Evolutionary conservation across 2,329 filamentous ascomycete species (phyloP).

Genomic region (Cladosporium velox): DNA sequence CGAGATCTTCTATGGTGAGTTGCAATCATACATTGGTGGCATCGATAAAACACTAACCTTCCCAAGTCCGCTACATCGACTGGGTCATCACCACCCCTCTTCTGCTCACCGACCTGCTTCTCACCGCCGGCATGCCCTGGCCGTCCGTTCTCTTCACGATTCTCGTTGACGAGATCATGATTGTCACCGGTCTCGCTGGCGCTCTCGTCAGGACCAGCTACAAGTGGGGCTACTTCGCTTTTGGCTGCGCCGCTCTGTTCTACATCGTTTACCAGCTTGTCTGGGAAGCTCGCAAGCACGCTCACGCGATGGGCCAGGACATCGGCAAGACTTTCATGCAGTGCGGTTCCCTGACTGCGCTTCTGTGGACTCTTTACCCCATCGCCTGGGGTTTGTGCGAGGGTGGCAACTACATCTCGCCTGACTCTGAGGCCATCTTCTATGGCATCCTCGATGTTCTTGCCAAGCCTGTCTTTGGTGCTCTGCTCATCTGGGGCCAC

Average conservation of each 20-base stretch:
- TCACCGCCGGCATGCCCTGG: conserved; percentile 66
- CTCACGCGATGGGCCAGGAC: conserved; percentile 55
- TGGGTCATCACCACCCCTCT: conserved; percentile 63
- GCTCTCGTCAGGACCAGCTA: conserved; percentile 63
- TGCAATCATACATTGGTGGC: conserved; percentile 33
- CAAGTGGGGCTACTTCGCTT: conserved; percentile 69
- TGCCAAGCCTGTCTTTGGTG: conserved; percentile 65
- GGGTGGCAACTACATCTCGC: conserved; percentile 65
- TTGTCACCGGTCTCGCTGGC: conserved; percentile 66
- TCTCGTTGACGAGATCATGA: conserved; percentile 66
- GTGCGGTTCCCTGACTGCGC: conserved; percentile 60
- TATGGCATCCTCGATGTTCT: conserved; percentile 68
- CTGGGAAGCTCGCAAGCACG: conserved; percentile 59
- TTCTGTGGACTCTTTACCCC: conserved; percentile 67
- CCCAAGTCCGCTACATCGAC: conserved; percentile 20
- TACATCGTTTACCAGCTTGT: conserved; percentile 63
- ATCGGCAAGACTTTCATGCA: conserved; percentile 57
- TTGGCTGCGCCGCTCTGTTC: conserved; percentile 56
- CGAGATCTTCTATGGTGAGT: conserved; percentile 67
- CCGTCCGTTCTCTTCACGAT: conserved; percentile 64
- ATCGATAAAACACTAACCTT: not conserved
- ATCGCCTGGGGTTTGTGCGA: conserved; percentile 64
- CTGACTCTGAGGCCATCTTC: conserved; percentile 68
- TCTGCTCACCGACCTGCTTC: conserved; percentile 61
- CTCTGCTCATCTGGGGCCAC: conserved; percentile 63